A percentile compares a stretch with the other conserved stretches of the same genome.
phyloP scores from a whole-genome alignment of 2,329 filamentous ascomycete species.

The Ascocoryne sarcoides region DNA sequence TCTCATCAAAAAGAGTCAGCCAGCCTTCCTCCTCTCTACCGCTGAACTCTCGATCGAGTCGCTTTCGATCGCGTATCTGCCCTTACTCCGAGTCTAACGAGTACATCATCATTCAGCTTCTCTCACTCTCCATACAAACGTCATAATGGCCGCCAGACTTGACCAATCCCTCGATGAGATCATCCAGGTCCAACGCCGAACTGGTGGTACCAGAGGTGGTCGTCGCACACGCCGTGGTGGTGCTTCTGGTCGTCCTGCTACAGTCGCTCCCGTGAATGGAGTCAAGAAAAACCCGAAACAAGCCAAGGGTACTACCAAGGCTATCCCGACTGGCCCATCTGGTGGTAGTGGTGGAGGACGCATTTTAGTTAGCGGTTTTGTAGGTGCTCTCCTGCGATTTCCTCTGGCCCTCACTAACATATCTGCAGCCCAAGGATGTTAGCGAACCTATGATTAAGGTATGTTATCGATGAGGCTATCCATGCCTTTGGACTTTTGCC shows the following conservation, averaged over 20 bases:
- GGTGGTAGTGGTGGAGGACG: slow-evolving; percentile 70
- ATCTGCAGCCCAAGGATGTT: slow-evolving; percentile 78
- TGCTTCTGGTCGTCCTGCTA: slow-evolving; percentile 35
- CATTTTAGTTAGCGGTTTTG: slow-evolving; percentile 97
- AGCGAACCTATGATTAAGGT: slow-evolving; percentile 98
- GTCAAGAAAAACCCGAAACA: slow-evolving; percentile 67
- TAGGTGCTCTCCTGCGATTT: slow-evolving; percentile 41
- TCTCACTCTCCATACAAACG: slow-evolving; percentile 16
- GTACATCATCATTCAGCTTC: slow-evolving; percentile 18
- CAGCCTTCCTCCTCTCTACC: slow-evolving; percentile 20
- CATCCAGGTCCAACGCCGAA: slow-evolving; percentile 59
- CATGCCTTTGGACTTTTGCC: slow-evolving; percentile 61
- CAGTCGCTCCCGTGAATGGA: slow-evolving; percentile 70
- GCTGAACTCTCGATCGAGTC: slow-evolving; percentile 16
- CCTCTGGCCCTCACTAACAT: slow-evolving; percentile 5
- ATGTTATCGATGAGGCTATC: slow-evolving; percentile 85
- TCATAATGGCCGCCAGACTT: slow-evolving; percentile 80
- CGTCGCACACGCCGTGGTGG: slow-evolving; percentile 41
- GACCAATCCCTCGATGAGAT: slow-evolving; percentile 97
- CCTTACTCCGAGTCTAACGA: slow-evolving; percentile 26
- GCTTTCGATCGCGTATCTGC: slow-evolving; percentile 18
- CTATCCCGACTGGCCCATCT: slow-evolving; percentile 55
- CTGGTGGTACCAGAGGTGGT: slow-evolving; percentile 28
- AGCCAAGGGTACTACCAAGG: slow-evolving; percentile 51
- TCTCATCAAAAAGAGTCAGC: slow-evolving; percentile 23